These are phyloP conservation scores for Carpinus fangiana DNA, from an alignment of 306 rosid species.

Conservation along the genomic window DNA sequence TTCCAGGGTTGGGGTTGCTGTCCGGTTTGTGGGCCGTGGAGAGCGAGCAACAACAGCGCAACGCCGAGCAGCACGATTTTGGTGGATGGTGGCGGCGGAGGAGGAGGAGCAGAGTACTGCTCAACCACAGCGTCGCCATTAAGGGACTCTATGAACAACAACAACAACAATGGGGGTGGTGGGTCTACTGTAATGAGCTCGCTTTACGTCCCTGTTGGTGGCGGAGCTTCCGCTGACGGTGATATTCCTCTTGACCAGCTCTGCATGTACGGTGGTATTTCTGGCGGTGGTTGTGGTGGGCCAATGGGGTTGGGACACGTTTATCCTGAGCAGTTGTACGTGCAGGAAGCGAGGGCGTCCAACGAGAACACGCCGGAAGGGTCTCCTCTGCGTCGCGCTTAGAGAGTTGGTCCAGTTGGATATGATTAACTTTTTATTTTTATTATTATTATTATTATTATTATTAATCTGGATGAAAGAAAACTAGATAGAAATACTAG, in stretches of 20 bases:
- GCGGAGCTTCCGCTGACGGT: not conserved
- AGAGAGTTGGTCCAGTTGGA: not conserved
- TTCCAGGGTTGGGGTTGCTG: conserved; percentile 42
- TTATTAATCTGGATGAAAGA: not conserved
- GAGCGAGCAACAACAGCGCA: conserved; percentile 19
- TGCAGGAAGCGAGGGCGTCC: conserved; percentile 34
- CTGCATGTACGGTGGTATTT: conserved; percentile 11
- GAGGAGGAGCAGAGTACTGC: conserved; percentile 25
- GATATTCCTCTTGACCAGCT: conserved; percentile 17
- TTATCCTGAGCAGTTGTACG: conserved; percentile 9
- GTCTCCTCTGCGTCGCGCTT: conserved; percentile 24
- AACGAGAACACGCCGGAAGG: conserved; percentile 28
- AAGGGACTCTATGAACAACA: conserved; percentile 2
- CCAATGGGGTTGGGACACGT: not conserved
- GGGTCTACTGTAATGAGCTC: not conserved
- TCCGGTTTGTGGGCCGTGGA: conserved; percentile 36
- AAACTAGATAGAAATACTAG: not conserved
- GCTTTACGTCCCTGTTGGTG: conserved; percentile 12
- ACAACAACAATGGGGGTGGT: not conserved
- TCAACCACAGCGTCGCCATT: conserved; percentile 41
- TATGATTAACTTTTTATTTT: not conserved
- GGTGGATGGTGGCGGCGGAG: conserved; percentile 20
- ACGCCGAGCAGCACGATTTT: conserved; percentile 32
- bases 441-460: no score
- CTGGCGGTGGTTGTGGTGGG: not conserved